Evolutionary conservation across 768 basidiomycete genomes (phyloP).

Genomic region (Steccherinum ochraceum): DNA sequence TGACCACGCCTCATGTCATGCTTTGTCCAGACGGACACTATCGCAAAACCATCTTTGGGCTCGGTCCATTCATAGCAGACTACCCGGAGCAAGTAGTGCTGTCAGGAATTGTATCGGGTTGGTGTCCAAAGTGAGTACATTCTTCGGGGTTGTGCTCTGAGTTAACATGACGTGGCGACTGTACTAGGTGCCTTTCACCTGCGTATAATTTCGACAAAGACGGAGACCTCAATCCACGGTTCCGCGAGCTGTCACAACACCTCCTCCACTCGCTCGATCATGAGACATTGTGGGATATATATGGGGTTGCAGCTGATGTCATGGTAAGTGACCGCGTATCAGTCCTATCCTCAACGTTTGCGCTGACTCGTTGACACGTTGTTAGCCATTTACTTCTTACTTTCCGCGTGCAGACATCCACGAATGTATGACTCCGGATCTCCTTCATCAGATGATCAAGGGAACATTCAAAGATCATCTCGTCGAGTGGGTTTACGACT

Average conservation of each 20-base stretch:
- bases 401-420: constrained; percentile 33
- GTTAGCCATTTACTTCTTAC: constrained; percentile 25
- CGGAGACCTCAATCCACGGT: neutral
- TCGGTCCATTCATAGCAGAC: constrained; percentile 31
- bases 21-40: constrained; percentile 30
- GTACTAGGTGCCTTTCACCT: neutral
- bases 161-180: neutral
- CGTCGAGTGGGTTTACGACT: constrained; percentile 29
- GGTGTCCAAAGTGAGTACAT: constrained; percentile 21
- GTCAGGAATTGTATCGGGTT: constrained; percentile 19
- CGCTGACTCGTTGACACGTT: neutral
- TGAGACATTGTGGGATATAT: constrained; percentile 20
- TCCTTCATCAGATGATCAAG: constrained; percentile 36
- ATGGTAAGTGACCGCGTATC: constrained; percentile 12
- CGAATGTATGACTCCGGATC: constrained; percentile 26
- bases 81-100: constrained; percentile 32
- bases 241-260: constrained; percentile 15
- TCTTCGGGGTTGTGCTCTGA: neutral
- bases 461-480: constrained; percentile 37
- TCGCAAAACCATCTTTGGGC: constrained; percentile 20
- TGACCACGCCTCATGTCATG: constrained; percentile 15
- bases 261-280: constrained; percentile 5
- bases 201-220: neutral
- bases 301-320: constrained; percentile 21
- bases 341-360: neutral